Evolutionary conservation across 2,329 filamentous ascomycete species (phyloP).

Genomic region (Ambrosiella cleistominuta): DNA sequence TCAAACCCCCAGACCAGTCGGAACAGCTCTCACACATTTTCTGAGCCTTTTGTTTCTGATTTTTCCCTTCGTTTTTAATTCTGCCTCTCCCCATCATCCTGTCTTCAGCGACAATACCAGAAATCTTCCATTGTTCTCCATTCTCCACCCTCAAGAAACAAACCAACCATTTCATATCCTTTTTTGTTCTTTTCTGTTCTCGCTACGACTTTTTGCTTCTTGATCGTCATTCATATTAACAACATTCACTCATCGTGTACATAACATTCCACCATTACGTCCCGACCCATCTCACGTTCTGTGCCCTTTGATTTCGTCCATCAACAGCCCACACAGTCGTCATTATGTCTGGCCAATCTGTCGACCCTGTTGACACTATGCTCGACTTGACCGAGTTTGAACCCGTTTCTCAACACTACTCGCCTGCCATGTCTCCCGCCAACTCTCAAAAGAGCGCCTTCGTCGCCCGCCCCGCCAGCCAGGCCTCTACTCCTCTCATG

Average conservation of each 20-base stretch:
- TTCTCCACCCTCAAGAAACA: neutral
- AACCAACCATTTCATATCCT: neutral
- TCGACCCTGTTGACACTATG: conserved; percentile 38
- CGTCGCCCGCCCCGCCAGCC: conserved; percentile 30
- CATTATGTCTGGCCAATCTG: conserved; percentile 23
- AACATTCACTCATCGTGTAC: neutral
- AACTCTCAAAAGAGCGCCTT: conserved; percentile 36
- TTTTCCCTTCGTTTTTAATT: conserved; percentile 5
- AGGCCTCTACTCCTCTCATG: conserved; percentile 35
- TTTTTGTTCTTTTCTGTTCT: neutral
- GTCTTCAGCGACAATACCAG: neutral
- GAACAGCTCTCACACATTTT: neutral
- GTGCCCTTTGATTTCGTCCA: neutral
- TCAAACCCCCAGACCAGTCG: conserved; percentile 1
- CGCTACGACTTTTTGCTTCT: neutral
- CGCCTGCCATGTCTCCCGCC: conserved; percentile 41
- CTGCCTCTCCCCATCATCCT: neutral
- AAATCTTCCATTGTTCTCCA: neutral
- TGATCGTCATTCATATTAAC: neutral
- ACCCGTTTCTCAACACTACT: conserved; percentile 34
- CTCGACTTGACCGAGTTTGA: conserved; percentile 48
- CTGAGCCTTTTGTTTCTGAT: neutral
- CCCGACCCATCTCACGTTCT: neutral
- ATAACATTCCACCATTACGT: neutral
- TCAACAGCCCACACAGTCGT: neutral